Percentiles rank a stretch among this genome's conserved stretches.
Conservation (phyloP, 1,139 yeast genomes). For the Saccharomyces hybrid region DNA sequence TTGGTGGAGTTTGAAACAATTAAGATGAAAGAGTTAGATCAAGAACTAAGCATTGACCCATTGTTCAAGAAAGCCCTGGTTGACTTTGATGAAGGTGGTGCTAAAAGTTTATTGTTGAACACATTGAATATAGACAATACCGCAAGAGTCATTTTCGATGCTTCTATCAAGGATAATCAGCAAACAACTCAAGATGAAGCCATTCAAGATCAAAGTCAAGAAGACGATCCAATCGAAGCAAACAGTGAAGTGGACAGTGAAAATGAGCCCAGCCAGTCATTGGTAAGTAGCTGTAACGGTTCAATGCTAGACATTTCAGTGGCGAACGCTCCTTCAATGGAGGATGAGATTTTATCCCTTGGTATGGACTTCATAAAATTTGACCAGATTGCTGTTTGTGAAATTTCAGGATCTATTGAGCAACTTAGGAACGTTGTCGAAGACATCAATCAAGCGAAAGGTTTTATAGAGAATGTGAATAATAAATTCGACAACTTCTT, state of each 20-base stretch:
- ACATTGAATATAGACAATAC: constrained; percentile 41
- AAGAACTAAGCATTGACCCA: constrained; percentile 78
- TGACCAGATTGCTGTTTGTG: constrained; percentile 36
- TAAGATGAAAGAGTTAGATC: constrained; percentile 62
- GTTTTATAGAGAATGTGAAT: constrained; percentile 44
- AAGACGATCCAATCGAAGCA: background rate
- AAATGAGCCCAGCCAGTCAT: background rate
- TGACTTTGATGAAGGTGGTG: constrained; percentile 94
- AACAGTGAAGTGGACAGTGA: background rate
- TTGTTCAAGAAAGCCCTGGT: constrained; percentile 81
- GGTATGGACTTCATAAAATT: constrained; percentile 31
- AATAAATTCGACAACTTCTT: constrained; percentile 28
- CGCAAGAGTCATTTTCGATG: constrained; percentile 37
- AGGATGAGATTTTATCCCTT: constrained; percentile 28
- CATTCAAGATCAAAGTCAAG: constrained; percentile 13
- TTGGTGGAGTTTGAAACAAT: constrained; percentile 52
- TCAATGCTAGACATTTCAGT: background rate
- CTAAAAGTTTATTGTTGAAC: constrained; percentile 72
- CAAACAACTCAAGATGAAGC: constrained; percentile 4
- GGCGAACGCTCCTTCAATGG: constrained; percentile 8
- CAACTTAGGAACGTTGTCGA: constrained; percentile 50
- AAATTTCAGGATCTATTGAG: constrained; percentile 57
- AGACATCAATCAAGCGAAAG: constrained; percentile 51
- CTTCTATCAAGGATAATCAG: constrained; percentile 28
- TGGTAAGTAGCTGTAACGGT: background rate